phyloP scores from a whole-genome alignment of 768 basidiomycete genomes.

The Mycena polygramma region DNA sequence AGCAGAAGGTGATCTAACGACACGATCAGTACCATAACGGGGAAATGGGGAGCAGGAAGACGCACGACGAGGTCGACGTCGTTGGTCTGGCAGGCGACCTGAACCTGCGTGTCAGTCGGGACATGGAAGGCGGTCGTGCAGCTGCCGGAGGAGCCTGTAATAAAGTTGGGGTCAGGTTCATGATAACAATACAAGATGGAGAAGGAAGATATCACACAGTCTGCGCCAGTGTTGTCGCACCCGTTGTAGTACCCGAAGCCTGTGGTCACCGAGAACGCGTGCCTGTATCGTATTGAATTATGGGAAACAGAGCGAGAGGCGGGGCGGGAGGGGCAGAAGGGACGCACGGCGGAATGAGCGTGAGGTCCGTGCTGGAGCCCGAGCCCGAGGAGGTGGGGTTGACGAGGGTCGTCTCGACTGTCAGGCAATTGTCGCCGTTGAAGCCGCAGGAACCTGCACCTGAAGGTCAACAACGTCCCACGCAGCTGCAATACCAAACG shows the following conservation, averaged over 20 bases:
- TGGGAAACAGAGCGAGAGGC: too few relatives aligned
- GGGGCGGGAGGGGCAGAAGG: too few relatives aligned
- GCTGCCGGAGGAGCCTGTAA: conserved; percentile 11
- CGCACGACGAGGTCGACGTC: conserved; percentile 27
- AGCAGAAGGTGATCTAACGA: conserved; percentile 2
- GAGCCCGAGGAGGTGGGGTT: conserved; percentile 49
- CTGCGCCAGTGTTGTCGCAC: conserved; percentile 56
- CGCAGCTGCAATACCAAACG: too few relatives aligned
- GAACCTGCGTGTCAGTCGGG: conserved; percentile 18
- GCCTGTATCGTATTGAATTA: neutral
- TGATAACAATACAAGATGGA: neutral
- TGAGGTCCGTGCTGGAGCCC: conserved; percentile 52
- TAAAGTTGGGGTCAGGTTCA: too few relatives aligned
- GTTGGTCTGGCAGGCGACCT: conserved; percentile 30
- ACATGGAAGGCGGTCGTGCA: conserved; percentile 28
- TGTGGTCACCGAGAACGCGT: neutral
- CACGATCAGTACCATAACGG: neutral
- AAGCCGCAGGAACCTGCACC: conserved; percentile 5
- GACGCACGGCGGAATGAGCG: conserved; percentile 49
- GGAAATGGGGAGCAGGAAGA: neutral
- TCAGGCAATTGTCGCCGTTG: conserved; percentile 52
- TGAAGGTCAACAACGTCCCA: too few relatives aligned
- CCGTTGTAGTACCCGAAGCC: conserved; percentile 54
- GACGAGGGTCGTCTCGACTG: conserved; percentile 48
- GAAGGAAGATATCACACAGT: conserved; percentile 48